Percentiles rank a stretch among this genome's conserved stretches.
phyloP scores from a whole-genome alignment of 768 basidiomycete species.

The Pilatotrama ljubarskyi region DNA sequence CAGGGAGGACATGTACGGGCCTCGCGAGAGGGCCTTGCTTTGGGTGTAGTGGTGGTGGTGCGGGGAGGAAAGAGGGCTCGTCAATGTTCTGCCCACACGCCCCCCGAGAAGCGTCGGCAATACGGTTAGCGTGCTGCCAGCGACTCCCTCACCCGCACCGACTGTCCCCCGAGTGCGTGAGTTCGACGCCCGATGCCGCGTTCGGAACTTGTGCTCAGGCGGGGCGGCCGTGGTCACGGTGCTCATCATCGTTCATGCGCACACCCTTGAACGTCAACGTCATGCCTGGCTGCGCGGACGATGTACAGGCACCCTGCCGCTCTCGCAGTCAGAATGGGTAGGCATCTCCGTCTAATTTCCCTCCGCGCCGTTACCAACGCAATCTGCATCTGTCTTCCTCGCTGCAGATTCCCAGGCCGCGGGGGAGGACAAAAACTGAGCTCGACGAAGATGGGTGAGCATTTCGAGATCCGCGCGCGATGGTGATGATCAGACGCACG shows the following conservation, averaged over 20 bases:
- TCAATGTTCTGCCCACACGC: constrained; percentile 6
- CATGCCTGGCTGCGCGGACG: background rate
- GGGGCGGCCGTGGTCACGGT: background rate
- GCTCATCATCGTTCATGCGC: background rate
- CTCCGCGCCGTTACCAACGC: background rate
- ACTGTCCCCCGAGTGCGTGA: background rate
- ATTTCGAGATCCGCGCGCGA: constrained; percentile 10
- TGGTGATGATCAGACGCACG: constrained; percentile 3
- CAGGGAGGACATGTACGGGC: constrained; percentile 4
- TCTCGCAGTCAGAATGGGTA: background rate
- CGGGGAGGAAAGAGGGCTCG: background rate
- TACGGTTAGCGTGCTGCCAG: constrained; percentile 6
- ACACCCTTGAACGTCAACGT: too few species aligned
- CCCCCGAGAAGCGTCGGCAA: constrained; percentile 21
- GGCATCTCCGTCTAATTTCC: background rate
- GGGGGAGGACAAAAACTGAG: background rate
- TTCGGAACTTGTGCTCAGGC: background rate
- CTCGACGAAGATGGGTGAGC: background rate
- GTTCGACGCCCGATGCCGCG: background rate
- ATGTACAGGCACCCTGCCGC: background rate
- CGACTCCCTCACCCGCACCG: background rate
- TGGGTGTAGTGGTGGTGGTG: background rate
- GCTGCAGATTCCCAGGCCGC: too few species aligned
- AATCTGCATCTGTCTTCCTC: background rate
- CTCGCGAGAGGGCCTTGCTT: background rate